A percentile compares a stretch with the other conserved stretches of the same genome.
These are phyloP conservation scores for Ochetophila trinervis DNA, from an alignment of 306 rosid genomes.

Conservation along the genomic window DNA sequence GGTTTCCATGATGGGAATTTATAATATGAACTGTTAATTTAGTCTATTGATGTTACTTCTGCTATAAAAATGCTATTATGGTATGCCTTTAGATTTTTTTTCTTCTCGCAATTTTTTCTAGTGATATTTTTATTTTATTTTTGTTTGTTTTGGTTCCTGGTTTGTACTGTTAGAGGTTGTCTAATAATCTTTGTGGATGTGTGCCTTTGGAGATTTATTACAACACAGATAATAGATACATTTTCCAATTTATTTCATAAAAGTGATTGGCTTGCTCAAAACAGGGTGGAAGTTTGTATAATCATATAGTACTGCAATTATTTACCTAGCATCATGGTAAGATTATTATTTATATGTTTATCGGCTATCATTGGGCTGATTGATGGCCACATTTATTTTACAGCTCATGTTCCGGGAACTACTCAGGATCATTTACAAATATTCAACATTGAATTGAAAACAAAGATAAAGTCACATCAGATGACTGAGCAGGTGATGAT, in stretches of 20 bases:
- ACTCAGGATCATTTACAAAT: conserved; percentile 86
- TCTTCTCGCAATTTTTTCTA: neutral
- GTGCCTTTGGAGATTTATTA: neutral
- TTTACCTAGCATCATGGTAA: neutral
- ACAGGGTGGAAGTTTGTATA: neutral
- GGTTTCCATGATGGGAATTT: neutral
- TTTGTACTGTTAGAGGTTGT: neutral
- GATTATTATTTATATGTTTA: neutral
- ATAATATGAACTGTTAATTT: neutral
- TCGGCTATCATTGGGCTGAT: conserved; percentile 1
- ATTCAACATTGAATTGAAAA: conserved; percentile 65
- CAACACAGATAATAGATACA: neutral
- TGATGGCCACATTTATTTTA: conserved; percentile 13
- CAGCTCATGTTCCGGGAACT: conserved; percentile 77
- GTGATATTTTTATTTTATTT: neutral
- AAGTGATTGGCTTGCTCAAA: neutral
- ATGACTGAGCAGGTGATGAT: conserved; percentile 69
- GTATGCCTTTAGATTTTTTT: neutral
- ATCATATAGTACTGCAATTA: neutral
- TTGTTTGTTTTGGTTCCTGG: neutral
- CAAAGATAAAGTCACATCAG: conserved; percentile 73
- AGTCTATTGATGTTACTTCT: neutral
- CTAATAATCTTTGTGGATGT: neutral
- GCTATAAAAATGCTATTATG: neutral
- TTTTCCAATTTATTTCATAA: conserved; percentile 2